phyloP scores from a whole-genome alignment of 2,329 filamentous ascomycete species.

The Aspergillus sp. region DNA sequence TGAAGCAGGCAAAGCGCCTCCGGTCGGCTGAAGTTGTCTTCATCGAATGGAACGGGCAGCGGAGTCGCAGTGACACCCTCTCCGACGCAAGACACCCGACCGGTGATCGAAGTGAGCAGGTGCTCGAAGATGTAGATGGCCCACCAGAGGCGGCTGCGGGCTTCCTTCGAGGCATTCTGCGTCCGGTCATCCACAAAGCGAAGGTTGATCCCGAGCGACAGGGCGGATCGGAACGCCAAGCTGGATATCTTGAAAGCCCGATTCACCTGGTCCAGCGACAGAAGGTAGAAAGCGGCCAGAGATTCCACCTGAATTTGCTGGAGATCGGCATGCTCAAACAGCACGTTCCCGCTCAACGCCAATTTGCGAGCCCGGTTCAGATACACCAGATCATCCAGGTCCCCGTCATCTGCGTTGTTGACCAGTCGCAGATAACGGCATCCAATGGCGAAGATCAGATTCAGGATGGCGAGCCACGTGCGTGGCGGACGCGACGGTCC shows the following conservation, averaged over 20 bases:
- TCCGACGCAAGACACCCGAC: slow-evolving; percentile 39
- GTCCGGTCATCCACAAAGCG: slow-evolving; percentile 36
- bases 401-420: slow-evolving; percentile 17
- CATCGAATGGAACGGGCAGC: slow-evolving; percentile 38
- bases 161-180: slow-evolving; percentile 39
- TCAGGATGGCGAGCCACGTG: slow-evolving; percentile 45
- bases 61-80: slow-evolving; percentile 40
- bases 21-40: slow-evolving; percentile 32
- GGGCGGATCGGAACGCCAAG: slow-evolving; percentile 40
- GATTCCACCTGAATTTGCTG: slow-evolving; percentile 45
- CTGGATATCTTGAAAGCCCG: slow-evolving; percentile 37
- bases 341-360: slow-evolving; percentile 32
- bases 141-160: slow-evolving; percentile 45
- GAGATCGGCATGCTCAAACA: slow-evolving; percentile 43
- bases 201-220: slow-evolving; percentile 44
- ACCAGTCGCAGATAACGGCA: slow-evolving; percentile 40
- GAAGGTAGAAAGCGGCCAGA: slow-evolving; percentile 41
- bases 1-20: slow-evolving; percentile 27
- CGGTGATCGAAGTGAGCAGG: slow-evolving; percentile 42
- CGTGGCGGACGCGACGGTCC: slow-evolving; percentile 25
- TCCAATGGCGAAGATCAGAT: slow-evolving; percentile 48
- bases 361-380: slow-evolving; percentile 42
- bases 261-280: slow-evolving; percentile 43
- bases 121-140: slow-evolving; percentile 43
- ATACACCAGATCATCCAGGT: slow-evolving; percentile 40